Evolutionary conservation across 257 asterid genomes (phyloP).

Genomic region (Haberlea rhodopensis): DNA sequence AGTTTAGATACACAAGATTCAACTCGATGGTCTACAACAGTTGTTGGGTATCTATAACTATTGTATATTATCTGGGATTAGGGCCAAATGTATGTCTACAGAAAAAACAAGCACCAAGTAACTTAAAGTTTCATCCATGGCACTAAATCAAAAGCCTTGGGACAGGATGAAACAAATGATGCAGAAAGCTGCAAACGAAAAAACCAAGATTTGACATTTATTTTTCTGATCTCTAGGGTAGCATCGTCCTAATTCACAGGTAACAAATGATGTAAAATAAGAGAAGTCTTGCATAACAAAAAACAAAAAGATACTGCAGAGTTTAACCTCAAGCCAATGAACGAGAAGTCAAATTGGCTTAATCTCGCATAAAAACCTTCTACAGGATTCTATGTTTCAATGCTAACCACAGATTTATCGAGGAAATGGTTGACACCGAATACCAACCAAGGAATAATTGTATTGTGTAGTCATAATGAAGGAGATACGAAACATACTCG

Average conservation of each 20-base stretch:
- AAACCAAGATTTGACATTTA: neutral
- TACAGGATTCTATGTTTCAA: neutral
- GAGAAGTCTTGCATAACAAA: neutral
- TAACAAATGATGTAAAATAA: neutral
- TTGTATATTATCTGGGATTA: neutral
- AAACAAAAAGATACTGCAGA: slow-evolving; percentile 1
- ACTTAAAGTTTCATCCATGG: neutral
- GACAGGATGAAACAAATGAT: neutral
- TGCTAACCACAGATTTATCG: neutral
- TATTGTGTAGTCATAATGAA: neutral
- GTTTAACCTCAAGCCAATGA: slow-evolving; percentile 2
- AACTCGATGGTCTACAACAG: neutral
- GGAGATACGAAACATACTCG: slow-evolving; percentile 51
- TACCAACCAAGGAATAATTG: neutral
- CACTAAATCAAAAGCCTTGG: neutral
- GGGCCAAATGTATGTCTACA: neutral
- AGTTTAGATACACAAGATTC: neutral
- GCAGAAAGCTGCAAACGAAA: neutral
- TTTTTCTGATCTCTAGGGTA: slow-evolving; percentile 2
- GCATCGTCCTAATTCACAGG: neutral
- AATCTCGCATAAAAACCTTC: neutral
- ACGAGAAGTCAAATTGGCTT: neutral
- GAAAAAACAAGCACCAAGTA: neutral
- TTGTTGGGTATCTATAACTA: neutral
- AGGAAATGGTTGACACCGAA: neutral